A percentile compares a stretch with the other conserved stretches of the same genome.
Evolutionary conservation across 768 basidiomycete genomes (phyloP).

Genomic region (Calocera viscosa): DNA sequence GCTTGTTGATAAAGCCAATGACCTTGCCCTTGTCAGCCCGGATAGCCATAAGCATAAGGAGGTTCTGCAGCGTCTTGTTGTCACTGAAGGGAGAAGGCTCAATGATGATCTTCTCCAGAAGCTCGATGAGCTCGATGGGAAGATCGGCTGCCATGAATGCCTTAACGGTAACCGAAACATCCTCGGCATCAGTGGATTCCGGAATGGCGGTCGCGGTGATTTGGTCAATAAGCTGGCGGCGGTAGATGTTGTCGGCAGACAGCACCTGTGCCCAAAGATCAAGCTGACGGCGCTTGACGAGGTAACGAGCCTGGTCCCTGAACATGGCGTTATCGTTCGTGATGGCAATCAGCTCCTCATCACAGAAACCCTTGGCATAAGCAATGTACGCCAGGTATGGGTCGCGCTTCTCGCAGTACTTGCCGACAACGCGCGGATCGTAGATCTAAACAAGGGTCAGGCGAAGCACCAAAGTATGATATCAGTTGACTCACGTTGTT

Average conservation of each 20-base stretch:
- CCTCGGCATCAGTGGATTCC: conserved; percentile 94
- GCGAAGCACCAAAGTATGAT: conserved; percentile 14
- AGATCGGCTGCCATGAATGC: conserved; percentile 95
- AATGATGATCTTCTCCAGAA: conserved; percentile 96
- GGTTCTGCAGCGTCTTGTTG: conserved; percentile 91
- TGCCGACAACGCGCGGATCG: conserved; percentile 92
- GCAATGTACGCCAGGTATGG: conserved; percentile 98
- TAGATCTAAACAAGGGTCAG: conserved; percentile 48
- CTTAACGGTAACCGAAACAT: conserved; percentile 97
- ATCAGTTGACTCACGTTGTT: conserved; percentile 61
- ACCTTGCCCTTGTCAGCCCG: conserved; percentile 98
- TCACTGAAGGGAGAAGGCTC: conserved; percentile 96
- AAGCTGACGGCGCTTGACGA: conserved; percentile 87
- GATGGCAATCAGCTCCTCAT: conserved; percentile 90
- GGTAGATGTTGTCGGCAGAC: conserved; percentile 74
- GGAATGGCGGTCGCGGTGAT: conserved; percentile 91
- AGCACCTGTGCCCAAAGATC: conserved; percentile 97
- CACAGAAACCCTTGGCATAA: conserved; percentile 97
- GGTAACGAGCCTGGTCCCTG: conserved; percentile 97
- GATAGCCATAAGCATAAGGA: conserved; percentile 87
- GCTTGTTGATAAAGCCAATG: conserved; percentile 92
- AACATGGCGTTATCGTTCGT: conserved; percentile 99
- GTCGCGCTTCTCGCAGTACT: conserved; percentile 98
- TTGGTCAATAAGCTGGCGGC: conserved; percentile 90
- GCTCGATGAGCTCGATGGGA: conserved; percentile 90